These are phyloP conservation scores for Volvox carteri DNA, from an alignment of 163 green algal genomes.

Conservation along the genomic window DNA sequence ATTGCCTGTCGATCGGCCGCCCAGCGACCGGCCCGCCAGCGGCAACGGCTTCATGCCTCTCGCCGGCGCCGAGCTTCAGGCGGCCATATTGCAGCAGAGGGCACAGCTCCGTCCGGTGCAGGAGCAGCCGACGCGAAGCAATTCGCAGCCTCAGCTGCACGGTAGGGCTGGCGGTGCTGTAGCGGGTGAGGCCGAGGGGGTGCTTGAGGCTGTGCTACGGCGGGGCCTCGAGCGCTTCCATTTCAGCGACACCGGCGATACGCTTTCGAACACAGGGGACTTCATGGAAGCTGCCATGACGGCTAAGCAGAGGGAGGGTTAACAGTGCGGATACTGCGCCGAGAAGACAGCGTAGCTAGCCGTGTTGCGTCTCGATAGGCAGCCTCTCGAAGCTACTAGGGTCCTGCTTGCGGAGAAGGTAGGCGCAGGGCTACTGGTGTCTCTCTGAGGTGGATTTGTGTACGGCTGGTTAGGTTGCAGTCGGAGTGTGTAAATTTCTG, in stretches of 20 bases:
- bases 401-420: no score
- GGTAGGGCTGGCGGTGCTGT: not conserved
- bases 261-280: conserved; percentile 47
- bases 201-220: conserved; percentile 64
- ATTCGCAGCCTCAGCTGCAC: not conserved
- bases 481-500: not conserved
- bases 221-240: conserved; percentile 66
- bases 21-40: not conserved
- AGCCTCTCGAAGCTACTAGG: no score
- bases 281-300: conserved; percentile 55
- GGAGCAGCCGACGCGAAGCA: not conserved
- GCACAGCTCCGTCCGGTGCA: conserved; percentile 65
- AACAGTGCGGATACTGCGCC: not conserved
- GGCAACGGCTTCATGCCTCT: conserved; percentile 16
- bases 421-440: no score
- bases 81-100: conserved; percentile 63
- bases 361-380: no score
- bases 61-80: conserved; percentile 59
- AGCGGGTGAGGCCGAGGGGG: not conserved
- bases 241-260: conserved; percentile 59
- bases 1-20: not conserved
- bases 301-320: conserved; percentile 5
- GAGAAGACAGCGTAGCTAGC: no score
- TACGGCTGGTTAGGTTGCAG: not conserved
- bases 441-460: no score